phyloP scores from a whole-genome alignment of 2,329 filamentous ascomycete species.

The Paramyrothecium roridum region DNA sequence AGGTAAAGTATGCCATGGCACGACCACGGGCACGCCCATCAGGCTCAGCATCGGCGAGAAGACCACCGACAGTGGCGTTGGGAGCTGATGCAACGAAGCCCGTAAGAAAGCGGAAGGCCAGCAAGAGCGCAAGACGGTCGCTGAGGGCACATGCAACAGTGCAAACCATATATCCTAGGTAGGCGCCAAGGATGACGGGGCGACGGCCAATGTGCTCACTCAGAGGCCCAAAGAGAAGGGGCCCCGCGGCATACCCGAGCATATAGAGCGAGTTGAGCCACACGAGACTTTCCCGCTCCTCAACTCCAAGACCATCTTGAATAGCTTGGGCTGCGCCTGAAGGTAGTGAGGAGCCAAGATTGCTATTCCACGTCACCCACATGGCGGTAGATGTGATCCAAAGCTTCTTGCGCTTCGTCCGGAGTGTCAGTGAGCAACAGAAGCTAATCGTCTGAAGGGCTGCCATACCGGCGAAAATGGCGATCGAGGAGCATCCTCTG shows the following conservation, averaged over 20 bases:
- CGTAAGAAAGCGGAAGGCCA: conserved; percentile 38
- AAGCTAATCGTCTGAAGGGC: too few species aligned
- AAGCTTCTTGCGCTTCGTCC: too few species aligned
- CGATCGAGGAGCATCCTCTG: too few species aligned
- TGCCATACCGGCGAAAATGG: too few species aligned
- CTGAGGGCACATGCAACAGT: conserved; percentile 38
- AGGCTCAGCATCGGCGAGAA: conserved; percentile 41
- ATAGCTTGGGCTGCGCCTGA: conserved; percentile 1
- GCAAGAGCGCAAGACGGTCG: conserved; percentile 36
- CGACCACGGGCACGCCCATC: conserved; percentile 26
- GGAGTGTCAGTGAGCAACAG: too few species aligned
- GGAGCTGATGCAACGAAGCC: conserved; percentile 37
- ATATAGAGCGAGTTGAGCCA: conserved; percentile 5
- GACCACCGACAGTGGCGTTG: conserved; percentile 37
- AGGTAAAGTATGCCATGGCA: conserved; percentile 31
- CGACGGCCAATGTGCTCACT: conserved; percentile 37
- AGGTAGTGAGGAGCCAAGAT: conserved; percentile 1
- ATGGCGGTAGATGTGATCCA: too few species aligned
- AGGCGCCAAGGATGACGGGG: conserved; percentile 43
- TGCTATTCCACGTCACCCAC: background rate
- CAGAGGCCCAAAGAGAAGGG: conserved; percentile 35
- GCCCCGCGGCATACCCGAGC: conserved; percentile 25
- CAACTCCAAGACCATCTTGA: background rate
- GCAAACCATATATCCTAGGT: conserved; percentile 35
- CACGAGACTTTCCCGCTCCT: background rate